These are phyloP conservation scores for Toxicodendron radicans DNA, from an alignment of 345 rosid genomes.

Conservation along the genomic window DNA sequence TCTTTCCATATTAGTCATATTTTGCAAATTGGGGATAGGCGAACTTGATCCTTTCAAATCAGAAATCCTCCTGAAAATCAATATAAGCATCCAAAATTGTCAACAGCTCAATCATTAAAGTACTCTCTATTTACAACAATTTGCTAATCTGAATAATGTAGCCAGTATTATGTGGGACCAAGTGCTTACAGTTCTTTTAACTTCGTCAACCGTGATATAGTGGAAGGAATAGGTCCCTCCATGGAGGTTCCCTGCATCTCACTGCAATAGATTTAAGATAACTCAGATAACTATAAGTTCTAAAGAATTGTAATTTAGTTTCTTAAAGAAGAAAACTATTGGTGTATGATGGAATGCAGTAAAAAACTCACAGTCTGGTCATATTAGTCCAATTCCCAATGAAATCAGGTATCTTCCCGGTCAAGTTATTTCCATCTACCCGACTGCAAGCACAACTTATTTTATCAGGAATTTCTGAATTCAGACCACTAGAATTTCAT, in stretches of 20 bases:
- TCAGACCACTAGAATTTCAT: constrained; percentile 3
- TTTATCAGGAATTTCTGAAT: background rate
- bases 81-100: background rate
- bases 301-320: background rate
- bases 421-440: constrained; percentile 70
- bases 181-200: constrained; percentile 59
- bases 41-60: constrained; percentile 57
- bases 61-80: constrained; percentile 56
- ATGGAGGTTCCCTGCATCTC: constrained; percentile 79
- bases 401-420: constrained; percentile 77
- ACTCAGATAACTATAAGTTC: background rate
- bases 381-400: constrained; percentile 82
- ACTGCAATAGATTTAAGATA: constrained; percentile 34
- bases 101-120: background rate
- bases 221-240: constrained; percentile 88
- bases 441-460: constrained; percentile 43
- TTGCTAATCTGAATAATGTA: too few species aligned
- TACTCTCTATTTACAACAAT: background rate
- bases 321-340: background rate
- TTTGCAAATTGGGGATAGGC: constrained; percentile 50
- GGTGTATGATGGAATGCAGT: background rate
- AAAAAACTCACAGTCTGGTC: constrained; percentile 51
- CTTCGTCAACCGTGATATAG: constrained; percentile 50
- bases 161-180: background rate
- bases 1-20: constrained; percentile 11